A percentile compares a stretch with the other conserved stretches of the same genome.
phyloP scores from a whole-genome alignment of 805 yeast species.

The Saccharomycopsis sp. region DNA sequence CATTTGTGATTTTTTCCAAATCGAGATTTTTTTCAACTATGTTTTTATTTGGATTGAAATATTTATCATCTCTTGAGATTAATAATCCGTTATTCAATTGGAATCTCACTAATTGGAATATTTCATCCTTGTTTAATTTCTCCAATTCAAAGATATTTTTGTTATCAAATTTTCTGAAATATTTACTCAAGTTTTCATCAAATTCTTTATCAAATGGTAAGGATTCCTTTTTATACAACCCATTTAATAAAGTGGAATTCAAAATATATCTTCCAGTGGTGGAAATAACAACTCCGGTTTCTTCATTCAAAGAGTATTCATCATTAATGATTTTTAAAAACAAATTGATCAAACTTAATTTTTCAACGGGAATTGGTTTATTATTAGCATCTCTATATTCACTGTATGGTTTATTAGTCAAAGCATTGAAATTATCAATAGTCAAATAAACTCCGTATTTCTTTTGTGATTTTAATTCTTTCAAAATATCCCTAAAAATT shows the following conservation, averaged over 20 bases:
- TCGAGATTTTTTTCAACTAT: constrained; percentile 5
- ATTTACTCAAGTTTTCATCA: constrained; percentile 37
- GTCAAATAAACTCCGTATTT: constrained; percentile 52
- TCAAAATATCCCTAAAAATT: constrained; percentile 9
- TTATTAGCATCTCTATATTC: constrained; percentile 50
- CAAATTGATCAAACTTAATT: constrained; percentile 53
- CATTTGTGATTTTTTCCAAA: constrained; percentile 31
- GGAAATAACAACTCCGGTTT: constrained; percentile 59
- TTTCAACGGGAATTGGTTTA: constrained; percentile 43
- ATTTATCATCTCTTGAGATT: constrained; percentile 22
- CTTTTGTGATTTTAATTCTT: constrained; percentile 40
- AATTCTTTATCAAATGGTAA: constrained; percentile 45
- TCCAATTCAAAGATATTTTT: constrained; percentile 32
- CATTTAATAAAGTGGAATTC: constrained; percentile 48
- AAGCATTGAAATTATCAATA: constrained; percentile 63
- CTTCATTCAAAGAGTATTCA: constrained; percentile 29
- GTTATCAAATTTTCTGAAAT: constrained; percentile 19
- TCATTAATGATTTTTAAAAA: constrained; percentile 34
- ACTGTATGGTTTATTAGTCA: constrained; percentile 44
- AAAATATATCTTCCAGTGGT: constrained; percentile 45
- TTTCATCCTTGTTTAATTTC: constrained; percentile 36
- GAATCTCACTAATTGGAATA: constrained; percentile 31
- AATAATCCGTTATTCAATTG: constrained; percentile 31
- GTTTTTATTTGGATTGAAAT: constrained; percentile 16
- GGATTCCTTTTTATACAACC: constrained; percentile 39